phyloP scores from a whole-genome alignment of 768 basidiomycete species.

The Leccinum sublutescens region DNA sequence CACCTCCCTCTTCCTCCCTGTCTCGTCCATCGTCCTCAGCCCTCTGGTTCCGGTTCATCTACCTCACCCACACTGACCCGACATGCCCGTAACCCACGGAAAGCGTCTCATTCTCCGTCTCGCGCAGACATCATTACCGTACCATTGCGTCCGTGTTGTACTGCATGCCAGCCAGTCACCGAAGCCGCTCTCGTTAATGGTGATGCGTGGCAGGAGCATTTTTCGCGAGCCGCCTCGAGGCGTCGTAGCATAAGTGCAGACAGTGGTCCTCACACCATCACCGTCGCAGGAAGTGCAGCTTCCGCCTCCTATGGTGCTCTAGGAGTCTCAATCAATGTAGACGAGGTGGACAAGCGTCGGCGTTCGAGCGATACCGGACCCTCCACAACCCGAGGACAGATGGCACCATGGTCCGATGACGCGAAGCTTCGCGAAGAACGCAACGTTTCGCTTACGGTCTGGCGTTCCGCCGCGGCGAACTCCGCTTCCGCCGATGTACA shows the following conservation, averaged over 20 bases:
- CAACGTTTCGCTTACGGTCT: neutral
- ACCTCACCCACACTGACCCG: conserved; percentile 3
- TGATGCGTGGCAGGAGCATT: conserved; percentile 60
- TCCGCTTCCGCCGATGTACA: conserved; percentile 3
- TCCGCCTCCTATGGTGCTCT: conserved; percentile 21
- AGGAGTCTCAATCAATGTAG: conserved; percentile 48
- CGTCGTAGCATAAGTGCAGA: conserved; percentile 47
- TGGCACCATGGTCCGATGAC: neutral
- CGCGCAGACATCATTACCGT: conserved; percentile 48
- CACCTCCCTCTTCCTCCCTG: conserved; percentile 49
- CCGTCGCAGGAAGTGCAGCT: conserved; percentile 32
- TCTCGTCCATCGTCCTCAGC: conserved; percentile 47
- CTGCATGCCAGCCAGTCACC: conserved; percentile 56
- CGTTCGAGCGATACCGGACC: conserved; percentile 39
- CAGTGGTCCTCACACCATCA: conserved; percentile 32
- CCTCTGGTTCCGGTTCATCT: conserved; percentile 3
- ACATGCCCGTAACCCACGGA: conserved; percentile 20
- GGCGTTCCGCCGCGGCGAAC: neutral
- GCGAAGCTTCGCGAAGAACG: neutral
- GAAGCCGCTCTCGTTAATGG: conserved; percentile 57
- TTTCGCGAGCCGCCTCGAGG: conserved; percentile 59
- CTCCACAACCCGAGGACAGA: neutral
- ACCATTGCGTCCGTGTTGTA: conserved; percentile 71
- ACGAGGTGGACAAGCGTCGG: conserved; percentile 62
- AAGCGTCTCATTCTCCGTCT: conserved; percentile 33